These are phyloP conservation scores for Diplosphaera chodatii DNA, from an alignment of 139 green algal genomes.

Conservation along the genomic window DNA sequence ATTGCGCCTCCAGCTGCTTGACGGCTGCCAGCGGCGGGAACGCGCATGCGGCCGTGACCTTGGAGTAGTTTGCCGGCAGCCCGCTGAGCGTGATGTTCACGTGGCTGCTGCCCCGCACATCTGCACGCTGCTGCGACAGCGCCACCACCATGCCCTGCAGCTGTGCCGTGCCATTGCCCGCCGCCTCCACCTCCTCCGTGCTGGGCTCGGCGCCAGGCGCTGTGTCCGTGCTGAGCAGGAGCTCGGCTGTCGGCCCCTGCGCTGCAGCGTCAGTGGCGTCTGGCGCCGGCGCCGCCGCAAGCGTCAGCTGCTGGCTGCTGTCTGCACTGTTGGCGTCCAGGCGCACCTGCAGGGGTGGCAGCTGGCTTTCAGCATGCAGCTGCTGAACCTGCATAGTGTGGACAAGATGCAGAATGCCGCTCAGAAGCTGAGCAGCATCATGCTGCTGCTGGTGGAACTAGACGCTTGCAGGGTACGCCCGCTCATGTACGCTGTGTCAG, in stretches of 20 bases:
- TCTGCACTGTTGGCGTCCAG: not conserved
- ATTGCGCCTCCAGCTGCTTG: not conserved
- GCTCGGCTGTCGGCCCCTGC: too few species aligned
- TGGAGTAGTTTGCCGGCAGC: not conserved
- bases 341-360: not conserved
- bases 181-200: not conserved
- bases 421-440: not conserved
- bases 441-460: too few species aligned
- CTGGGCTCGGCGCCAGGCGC: too few species aligned
- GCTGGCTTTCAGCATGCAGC: too few species aligned
- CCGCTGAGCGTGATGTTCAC: not conserved
- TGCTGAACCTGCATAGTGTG: too few species aligned
- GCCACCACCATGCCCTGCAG: not conserved
- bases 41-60: not conserved
- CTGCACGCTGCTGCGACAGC: not conserved
- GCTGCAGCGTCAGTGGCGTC: not conserved
- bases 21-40: not conserved
- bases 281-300: not conserved
- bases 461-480: too few species aligned
- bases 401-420: too few species aligned
- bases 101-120: not conserved
- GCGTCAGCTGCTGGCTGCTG: not conserved
- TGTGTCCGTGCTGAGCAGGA: too few species aligned
- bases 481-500: too few species aligned
- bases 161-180: too few species aligned